These are phyloP conservation scores for Ophiostoma sp. DNA, from an alignment of 2,329 filamentous ascomycete genomes.

Conservation along the genomic window DNA sequence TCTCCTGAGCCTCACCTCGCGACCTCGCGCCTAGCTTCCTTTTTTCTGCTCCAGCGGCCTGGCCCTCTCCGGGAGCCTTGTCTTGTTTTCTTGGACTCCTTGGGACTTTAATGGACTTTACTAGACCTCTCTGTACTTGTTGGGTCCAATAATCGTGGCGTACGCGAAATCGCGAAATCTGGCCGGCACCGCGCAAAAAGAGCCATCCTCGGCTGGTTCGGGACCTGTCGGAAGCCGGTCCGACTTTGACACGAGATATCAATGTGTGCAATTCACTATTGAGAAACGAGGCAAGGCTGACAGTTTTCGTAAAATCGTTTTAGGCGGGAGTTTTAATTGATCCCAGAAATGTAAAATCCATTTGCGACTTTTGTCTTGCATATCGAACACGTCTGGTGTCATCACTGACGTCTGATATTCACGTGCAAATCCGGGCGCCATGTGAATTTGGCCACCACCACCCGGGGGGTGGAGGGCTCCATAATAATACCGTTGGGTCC, in stretches of 20 bases:
- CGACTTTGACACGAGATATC: not conserved
- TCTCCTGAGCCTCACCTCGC: slow-evolving; percentile 7
- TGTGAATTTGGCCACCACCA: slow-evolving; percentile 13
- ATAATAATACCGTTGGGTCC: slow-evolving; percentile 12
- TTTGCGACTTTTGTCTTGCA: not conserved
- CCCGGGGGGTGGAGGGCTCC: not conserved
- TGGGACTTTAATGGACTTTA: not conserved
- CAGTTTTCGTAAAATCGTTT: not conserved
- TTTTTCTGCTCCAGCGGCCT: not conserved
- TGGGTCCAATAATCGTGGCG: not conserved
- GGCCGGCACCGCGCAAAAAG: not conserved
- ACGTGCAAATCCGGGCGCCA: slow-evolving; percentile 24
- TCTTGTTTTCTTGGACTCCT: not conserved
- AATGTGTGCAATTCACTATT: not conserved
- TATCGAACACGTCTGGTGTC: not conserved
- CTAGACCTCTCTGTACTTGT: not conserved
- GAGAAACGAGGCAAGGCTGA: not conserved
- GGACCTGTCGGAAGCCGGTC: slow-evolving; percentile 17
- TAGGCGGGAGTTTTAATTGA: not conserved
- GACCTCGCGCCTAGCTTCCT: slow-evolving; percentile 11
- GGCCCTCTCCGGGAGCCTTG: not conserved
- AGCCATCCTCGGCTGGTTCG: slow-evolving; percentile 20
- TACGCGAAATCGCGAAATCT: slow-evolving; percentile 3
- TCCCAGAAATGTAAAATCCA: not conserved
- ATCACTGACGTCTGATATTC: slow-evolving; percentile 14